Base-by-base conservation (phyloP, 2,329 filamentous ascomycete species). In the Monilinia polystroma region DNA sequence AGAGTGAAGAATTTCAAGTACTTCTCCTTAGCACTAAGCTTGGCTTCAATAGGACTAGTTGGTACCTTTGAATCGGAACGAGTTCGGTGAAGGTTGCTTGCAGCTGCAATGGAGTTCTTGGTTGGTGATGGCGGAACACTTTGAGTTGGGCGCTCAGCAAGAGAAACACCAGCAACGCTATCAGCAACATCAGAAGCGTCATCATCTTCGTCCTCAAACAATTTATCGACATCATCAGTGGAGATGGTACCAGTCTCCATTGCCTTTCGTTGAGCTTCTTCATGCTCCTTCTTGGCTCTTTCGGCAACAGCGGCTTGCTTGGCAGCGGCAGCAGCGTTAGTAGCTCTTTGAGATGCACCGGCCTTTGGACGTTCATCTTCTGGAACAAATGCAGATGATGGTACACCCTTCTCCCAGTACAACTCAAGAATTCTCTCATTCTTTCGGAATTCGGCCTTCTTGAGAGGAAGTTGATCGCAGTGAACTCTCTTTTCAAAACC, bases 381-480 rank as follows among this genome's bases (percentile, higher is more conserved):
- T 3, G 95, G 95, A 63, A 99, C 90, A 74, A 96, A 99, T 2
- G 93, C 91, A 54, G 94, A 97, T 70, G 93, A 98, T 38, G 94
- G 92, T 10, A 98, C 93, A 57, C 95, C 95, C 86, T 98, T 99
- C 87, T 99, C 95, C 95, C 95, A 99, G 84, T 97, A 99, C 20
- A 99, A 85, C 80, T 99, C 95, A 57, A 99, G 84, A 41, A 98
- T 87, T 66, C 95, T 88, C 81, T 93, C 92, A 77, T 96, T 93
- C 84, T 98, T 98, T 79, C 96, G 89, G 80, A 95, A 99, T 77
- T 99, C 95, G n/a, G 95, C 95, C 84, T 99, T 99, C 86, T 98
- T 94, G 73, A 99, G 82, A 41, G 95, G 95, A 77, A 99, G 84
- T 82, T 99, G 95, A 76, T 99, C 95, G 77, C 95, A 99, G 80